phyloP scores from a whole-genome alignment of 257 asterid genomes.

The Solanum piurae region DNA sequence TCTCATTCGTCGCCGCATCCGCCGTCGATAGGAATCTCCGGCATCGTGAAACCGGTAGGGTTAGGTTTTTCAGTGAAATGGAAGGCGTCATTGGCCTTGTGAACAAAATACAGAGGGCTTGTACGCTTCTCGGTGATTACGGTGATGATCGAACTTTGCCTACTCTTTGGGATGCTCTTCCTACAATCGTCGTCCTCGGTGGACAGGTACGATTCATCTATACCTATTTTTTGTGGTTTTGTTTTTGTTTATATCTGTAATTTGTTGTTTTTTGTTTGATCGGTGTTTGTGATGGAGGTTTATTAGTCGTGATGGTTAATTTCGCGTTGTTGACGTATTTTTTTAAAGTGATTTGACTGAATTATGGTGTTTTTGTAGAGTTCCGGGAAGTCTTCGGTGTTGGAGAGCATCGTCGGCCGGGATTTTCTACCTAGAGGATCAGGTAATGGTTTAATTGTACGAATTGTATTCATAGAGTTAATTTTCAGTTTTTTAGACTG shows the following conservation, averaged over 20 bases:
- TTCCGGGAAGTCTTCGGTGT: conserved; percentile 39
- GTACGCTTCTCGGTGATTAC: conserved; percentile 26
- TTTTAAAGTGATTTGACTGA: not conserved
- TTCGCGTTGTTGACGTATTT: not conserved
- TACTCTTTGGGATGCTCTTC: conserved; percentile 40
- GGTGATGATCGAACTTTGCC: conserved; percentile 27
- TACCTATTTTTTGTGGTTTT: not conserved
- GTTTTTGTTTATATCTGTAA: not conserved
- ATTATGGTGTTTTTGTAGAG: conserved; percentile 13
- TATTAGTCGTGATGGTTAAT: not conserved
- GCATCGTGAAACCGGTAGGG: not conserved
- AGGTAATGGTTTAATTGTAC: conserved; percentile 3
- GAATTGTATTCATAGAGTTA: not conserved
- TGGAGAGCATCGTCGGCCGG: conserved; percentile 37
- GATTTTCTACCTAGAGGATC: conserved; percentile 43
- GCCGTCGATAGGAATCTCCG: not conserved
- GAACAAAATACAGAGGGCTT: conserved; percentile 24
- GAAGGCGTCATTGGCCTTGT: conserved; percentile 26
- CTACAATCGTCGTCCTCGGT: conserved; percentile 35
- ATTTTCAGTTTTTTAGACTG: not conserved
- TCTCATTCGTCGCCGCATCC: not conserved
- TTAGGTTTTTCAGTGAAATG: conserved; percentile 2
- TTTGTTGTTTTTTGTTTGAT: not conserved
- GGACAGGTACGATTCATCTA: conserved; percentile 20
- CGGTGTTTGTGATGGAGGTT: not conserved